Evolutionary conservation across 495 filamentous ascomycete genomes (phyloP).

Genomic region (Hypomontagnella monticulosa): DNA sequence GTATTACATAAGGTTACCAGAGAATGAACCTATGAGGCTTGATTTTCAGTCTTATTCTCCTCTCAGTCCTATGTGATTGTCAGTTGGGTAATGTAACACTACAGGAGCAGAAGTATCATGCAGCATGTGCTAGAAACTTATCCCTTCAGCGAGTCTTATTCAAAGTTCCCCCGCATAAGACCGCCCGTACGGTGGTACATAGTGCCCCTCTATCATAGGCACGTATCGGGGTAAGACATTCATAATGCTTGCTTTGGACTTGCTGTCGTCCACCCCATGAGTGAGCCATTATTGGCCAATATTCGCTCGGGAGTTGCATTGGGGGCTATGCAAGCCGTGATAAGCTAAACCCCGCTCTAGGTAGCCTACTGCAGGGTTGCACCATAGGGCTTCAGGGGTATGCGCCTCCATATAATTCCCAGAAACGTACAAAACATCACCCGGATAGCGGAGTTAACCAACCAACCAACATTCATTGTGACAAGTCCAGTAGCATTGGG

Average conservation of each 20-base stretch:
- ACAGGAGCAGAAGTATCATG: not conserved
- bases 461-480: not conserved
- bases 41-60: not conserved
- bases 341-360: conserved; percentile 5
- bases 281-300: not conserved
- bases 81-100: not conserved
- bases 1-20: not conserved
- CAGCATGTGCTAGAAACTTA: not conserved
- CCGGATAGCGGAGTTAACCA: too few relatives aligned
- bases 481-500: not conserved
- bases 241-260: not conserved
- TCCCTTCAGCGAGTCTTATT: conserved; percentile 1
- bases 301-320: conserved; percentile 1
- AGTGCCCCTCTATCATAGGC: too few relatives aligned
- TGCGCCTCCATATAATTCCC: conserved; percentile 2
- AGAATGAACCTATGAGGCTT: not conserved
- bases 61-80: not conserved
- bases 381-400: conserved; percentile 14
- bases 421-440: too few relatives aligned
- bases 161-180: not conserved
- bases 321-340: conserved; percentile 15
- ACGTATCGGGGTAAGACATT: too few relatives aligned
- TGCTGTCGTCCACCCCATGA: not conserved
- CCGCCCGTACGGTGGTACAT: not conserved
- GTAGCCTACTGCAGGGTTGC: not conserved